A percentile compares a stretch with the other conserved stretches of the same genome.
These are phyloP conservation scores for Thermothielavioides terrestris DNA, from an alignment of 495 filamentous ascomycete species.

Conservation along the genomic window DNA sequence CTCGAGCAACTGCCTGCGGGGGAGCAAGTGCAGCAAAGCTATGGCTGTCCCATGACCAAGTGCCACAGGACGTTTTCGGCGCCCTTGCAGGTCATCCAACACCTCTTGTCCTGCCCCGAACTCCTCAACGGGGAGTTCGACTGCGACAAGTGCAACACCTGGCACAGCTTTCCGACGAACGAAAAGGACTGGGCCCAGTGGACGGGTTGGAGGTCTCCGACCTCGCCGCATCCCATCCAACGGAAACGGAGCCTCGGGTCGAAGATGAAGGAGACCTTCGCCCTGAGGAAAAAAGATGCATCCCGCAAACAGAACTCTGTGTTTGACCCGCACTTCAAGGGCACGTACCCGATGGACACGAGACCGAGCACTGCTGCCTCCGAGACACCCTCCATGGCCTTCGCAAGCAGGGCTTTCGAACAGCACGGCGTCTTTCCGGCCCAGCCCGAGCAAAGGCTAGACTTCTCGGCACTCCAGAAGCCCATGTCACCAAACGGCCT, in stretches of 20 bases:
- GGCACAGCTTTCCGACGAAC: constrained; percentile 27
- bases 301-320: constrained; percentile 11
- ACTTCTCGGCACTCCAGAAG: constrained; percentile 12
- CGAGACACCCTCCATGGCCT: constrained; percentile 6
- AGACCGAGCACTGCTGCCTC: constrained; percentile 18
- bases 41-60: constrained; percentile 27
- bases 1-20: constrained; percentile 19
- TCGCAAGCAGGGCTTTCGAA: constrained; percentile 4
- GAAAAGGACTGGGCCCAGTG: constrained; percentile 31
- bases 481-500: not conserved
- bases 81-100: constrained; percentile 25
- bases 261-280: constrained; percentile 26
- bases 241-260: constrained; percentile 27
- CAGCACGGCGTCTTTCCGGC: constrained; percentile 5
- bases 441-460: not conserved
- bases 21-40: constrained; percentile 12
- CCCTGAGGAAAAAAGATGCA: constrained; percentile 18
- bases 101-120: constrained; percentile 26
- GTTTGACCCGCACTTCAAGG: constrained; percentile 10
- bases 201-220: constrained; percentile 21
- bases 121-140: constrained; percentile 24
- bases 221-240: constrained; percentile 4
- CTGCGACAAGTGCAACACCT: constrained; percentile 27
- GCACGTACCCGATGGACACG: constrained; percentile 1
- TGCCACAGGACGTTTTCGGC: constrained; percentile 18